Conservation (phyloP, 2,329 filamentous ascomycete genomes). For the Rutstroemia sp. region DNA sequence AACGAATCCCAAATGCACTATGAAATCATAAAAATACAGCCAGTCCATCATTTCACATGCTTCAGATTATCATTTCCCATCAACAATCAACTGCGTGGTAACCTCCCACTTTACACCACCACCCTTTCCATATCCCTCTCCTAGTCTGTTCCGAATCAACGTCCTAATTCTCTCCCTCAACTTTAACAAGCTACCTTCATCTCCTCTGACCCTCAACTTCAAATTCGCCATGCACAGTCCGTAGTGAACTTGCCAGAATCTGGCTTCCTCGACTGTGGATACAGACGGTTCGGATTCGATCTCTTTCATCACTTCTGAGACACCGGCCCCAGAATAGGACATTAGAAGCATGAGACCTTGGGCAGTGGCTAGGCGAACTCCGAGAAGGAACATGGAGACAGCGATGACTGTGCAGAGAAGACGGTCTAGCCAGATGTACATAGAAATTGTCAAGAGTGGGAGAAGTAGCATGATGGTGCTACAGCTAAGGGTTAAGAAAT, state of each 20-base stretch:
- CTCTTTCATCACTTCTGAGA: constrained; percentile 64
- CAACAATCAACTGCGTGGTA: constrained; percentile 61
- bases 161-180: constrained; percentile 70
- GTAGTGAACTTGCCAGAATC: constrained; percentile 99
- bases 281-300: constrained; percentile 76
- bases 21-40: background rate
- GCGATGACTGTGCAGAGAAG: constrained; percentile 76
- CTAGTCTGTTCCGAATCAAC: constrained; percentile 76
- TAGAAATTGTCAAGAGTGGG: constrained; percentile 71
- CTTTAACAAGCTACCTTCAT: constrained; percentile 64
- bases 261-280: constrained; percentile 74
- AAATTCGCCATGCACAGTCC: constrained; percentile 93
- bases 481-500: constrained; percentile 88
- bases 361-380: constrained; percentile 73
- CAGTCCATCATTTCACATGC: background rate
- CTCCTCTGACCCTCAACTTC: constrained; percentile 59
- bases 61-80: constrained; percentile 14
- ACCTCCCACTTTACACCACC: constrained; percentile 87
- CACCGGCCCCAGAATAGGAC: constrained; percentile 54
- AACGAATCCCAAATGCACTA: background rate
- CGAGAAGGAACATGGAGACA: constrained; percentile 80
- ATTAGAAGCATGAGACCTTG: constrained; percentile 94
- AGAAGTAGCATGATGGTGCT: constrained; percentile 73
- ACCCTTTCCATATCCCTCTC: constrained; percentile 78
- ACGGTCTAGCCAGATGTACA: constrained; percentile 78